phyloP scores from a whole-genome alignment of 1,284 basidiomycete species.

The Wolfiporia cocos region DNA sequence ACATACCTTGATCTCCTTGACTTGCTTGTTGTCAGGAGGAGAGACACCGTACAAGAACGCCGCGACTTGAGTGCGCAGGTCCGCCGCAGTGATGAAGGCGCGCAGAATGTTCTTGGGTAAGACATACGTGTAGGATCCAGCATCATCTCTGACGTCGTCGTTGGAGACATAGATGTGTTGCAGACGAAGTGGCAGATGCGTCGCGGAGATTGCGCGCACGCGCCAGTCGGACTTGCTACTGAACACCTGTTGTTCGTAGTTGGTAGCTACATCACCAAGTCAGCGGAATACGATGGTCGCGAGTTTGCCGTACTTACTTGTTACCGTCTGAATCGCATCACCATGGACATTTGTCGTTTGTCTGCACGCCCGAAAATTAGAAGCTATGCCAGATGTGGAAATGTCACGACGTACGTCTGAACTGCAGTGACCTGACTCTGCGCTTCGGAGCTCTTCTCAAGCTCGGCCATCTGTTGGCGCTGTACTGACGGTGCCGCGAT shows the following conservation, averaged over 20 bases:
- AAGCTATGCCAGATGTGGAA: neutral
- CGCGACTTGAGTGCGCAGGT: slow-evolving; percentile 94
- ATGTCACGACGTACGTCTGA: slow-evolving; percentile 60
- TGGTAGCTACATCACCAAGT: slow-evolving; percentile 71
- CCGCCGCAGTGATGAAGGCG: slow-evolving; percentile 90
- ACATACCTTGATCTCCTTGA: slow-evolving; percentile 91
- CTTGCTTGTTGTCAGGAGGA: slow-evolving; percentile 95
- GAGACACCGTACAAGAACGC: slow-evolving; percentile 92
- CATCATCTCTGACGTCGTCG: slow-evolving; percentile 98
- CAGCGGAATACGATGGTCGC: no score
- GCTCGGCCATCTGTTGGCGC: slow-evolving; percentile 98
- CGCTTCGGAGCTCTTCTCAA: slow-evolving; percentile 95
- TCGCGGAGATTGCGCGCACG: slow-evolving; percentile 92
- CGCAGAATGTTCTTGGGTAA: slow-evolving; percentile 97
- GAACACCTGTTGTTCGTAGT: slow-evolving; percentile 97
- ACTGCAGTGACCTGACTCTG: slow-evolving; percentile 94
- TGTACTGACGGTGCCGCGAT: slow-evolving; percentile 91
- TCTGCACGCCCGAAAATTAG: slow-evolving; percentile 35
- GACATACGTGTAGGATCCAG: slow-evolving; percentile 90
- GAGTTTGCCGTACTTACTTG: slow-evolving; percentile 53
- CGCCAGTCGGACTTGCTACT: slow-evolving; percentile 99
- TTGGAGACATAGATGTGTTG: slow-evolving; percentile 99
- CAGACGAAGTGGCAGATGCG: slow-evolving; percentile 91
- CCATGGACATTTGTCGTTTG: slow-evolving; percentile 98
- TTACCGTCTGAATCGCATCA: slow-evolving; percentile 94